These are phyloP conservation scores for Candida dajiaensis DNA, from an alignment of 805 yeast species.

Conservation along the genomic window DNA sequence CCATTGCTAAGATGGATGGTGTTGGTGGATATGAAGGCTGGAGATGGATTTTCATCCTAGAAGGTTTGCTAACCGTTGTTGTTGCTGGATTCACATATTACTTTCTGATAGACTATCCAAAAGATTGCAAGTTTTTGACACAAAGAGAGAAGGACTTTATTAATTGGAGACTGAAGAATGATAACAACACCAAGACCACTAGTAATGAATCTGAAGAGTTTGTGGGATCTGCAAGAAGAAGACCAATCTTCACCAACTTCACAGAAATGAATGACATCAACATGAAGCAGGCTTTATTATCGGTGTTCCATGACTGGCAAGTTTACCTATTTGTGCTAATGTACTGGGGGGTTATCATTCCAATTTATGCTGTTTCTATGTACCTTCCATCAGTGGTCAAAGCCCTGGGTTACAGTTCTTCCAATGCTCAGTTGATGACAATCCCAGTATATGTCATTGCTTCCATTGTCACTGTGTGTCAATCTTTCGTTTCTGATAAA, in stretches of 20 bases:
- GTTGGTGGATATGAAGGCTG: constrained; percentile 35
- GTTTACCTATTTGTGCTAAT: constrained; percentile 24
- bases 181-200: constrained; percentile 2
- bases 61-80: constrained; percentile 26
- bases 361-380: constrained; percentile 32
- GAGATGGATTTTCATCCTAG: constrained; percentile 36
- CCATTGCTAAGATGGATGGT: constrained; percentile 28
- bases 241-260: constrained; percentile 8
- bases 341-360: constrained; percentile 27
- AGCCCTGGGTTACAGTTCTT: constrained; percentile 32
- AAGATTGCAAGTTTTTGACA: constrained; percentile 36
- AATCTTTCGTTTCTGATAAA: constrained; percentile 24
- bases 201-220: constrained; percentile 5
- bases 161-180: constrained; percentile 19
- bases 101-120: constrained; percentile 38
- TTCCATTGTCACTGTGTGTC: constrained; percentile 23
- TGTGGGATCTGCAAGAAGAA: constrained; percentile 2
- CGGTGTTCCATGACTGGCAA: constrained; percentile 27
- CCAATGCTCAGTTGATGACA: constrained; percentile 36
- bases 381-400: constrained; percentile 38
- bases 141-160: constrained; percentile 27
- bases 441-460: constrained; percentile 36
- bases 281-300: constrained; percentile 12
- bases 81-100: constrained; percentile 30
- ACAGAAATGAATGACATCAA: constrained; percentile 13